Base-by-base conservation (phyloP, 805 yeast genomes). In the Candida tibetensis region DNA sequence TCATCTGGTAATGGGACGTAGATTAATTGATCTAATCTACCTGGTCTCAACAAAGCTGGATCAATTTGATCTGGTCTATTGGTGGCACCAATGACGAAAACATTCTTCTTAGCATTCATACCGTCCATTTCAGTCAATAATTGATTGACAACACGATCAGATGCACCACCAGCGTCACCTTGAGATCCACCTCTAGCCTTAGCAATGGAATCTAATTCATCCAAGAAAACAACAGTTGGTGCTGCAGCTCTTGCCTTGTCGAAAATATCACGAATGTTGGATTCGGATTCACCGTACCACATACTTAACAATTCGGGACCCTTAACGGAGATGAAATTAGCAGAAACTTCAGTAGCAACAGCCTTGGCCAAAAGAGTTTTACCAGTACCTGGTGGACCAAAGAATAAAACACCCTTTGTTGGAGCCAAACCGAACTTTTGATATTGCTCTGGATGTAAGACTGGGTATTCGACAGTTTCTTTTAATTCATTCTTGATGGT, bases 301-400 rank as follows among this genome's bases (percentile, higher is more conserved):
- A 91, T 91, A 68, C 95, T 86, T 62, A 91, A 79, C 63, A 91
- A 76, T 71, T 89, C 97, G 26, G 97, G 97, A 52, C 97, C 97
- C 71, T 89, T 89, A 38, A 91, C 98, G 34, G 96, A 85, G 51
- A 93, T 93, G 71, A 93, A 93, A 67, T 93, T 93, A 25, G 99
- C 99, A 46, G 96, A 86, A 27, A 93, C 98, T 66, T 93, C 99
- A 34, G 98, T 93, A 34, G 99, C 99, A 53, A 93, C 98, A 39
- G 99, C 99, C 71, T 93, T 93, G 32, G 99, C 99, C 57, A 93
- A 76, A 59, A 93, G 72, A 3, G 99, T 93, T 73, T 93, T 93
- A 89, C 99, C 99, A 44, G 98, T 93, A 85, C 99, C 99, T 44
- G 99, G 99, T 37, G 99, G 99, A 54, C 99, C 99, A 64, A 85